Evolutionary conservation across 2,329 filamentous ascomycete genomes (phyloP).

Genomic region (Exophiala calicioides): DNA sequence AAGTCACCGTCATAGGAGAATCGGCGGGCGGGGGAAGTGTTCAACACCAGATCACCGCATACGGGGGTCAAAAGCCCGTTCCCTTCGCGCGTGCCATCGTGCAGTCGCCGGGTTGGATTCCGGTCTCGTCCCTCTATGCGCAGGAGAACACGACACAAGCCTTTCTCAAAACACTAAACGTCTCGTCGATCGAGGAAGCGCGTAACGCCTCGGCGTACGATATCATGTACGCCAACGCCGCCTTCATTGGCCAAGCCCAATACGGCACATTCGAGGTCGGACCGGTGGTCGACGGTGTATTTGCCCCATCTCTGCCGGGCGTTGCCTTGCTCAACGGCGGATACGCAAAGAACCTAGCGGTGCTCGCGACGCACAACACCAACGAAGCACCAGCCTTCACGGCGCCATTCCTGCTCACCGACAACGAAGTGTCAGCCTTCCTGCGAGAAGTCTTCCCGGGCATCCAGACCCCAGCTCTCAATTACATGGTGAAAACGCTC

Average conservation of each 20-base stretch:
- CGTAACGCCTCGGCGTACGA: conserved; percentile 42
- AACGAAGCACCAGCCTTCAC: conserved; percentile 47
- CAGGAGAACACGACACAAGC: conserved; percentile 43
- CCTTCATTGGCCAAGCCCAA: conserved; percentile 40
- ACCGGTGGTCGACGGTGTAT: conserved; percentile 53
- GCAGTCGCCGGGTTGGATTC: conserved; percentile 46
- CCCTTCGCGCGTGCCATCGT: conserved; percentile 44
- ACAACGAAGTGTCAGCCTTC: conserved; percentile 27
- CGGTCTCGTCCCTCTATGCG: conserved; percentile 35
- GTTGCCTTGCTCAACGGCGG: conserved; percentile 44
- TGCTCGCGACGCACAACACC: conserved; percentile 51
- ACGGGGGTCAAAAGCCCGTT: conserved; percentile 42
- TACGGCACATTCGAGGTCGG: conserved; percentile 49
- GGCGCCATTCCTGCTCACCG: conserved; percentile 35
- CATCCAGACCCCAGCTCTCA: conserved; percentile 34
- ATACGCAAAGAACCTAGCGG: conserved; percentile 46
- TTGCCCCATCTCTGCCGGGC: conserved; percentile 51
- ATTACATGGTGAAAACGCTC: conserved; percentile 50
- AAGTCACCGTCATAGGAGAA: conserved; percentile 55
- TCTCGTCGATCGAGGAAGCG: conserved; percentile 48
- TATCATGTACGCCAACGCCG: conserved; percentile 47
- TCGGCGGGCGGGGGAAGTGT: conserved; percentile 57
- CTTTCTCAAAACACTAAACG: conserved; percentile 46
- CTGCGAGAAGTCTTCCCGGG: conserved; percentile 32
- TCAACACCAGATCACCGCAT: conserved; percentile 58